phyloP scores from a whole-genome alignment of 2,329 filamentous ascomycete genomes.

The Salinomyces thailandicus region DNA sequence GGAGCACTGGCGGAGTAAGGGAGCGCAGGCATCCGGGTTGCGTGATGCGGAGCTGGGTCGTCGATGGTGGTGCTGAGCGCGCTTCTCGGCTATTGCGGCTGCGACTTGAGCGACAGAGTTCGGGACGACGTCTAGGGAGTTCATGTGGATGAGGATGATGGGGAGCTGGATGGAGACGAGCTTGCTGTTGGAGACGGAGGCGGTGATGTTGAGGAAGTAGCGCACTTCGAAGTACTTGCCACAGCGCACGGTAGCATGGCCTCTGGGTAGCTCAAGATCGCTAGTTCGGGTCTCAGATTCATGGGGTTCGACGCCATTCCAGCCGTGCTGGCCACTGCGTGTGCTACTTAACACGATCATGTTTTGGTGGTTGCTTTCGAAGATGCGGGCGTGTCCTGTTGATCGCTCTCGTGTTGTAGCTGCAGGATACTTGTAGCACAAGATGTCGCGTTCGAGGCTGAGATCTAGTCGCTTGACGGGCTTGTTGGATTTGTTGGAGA shows the following conservation, averaged over 20 bases:
- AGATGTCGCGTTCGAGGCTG: constrained; percentile 41
- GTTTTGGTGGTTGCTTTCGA: constrained; percentile 41
- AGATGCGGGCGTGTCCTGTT: constrained; percentile 42
- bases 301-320: constrained; percentile 38
- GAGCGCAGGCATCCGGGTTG: not conserved
- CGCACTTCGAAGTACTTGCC: constrained; percentile 48
- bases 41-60: not conserved
- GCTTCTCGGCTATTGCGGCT: constrained; percentile 27
- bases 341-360: constrained; percentile 35
- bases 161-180: constrained; percentile 44
- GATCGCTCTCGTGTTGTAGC: constrained; percentile 38
- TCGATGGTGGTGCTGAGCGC: constrained; percentile 4
- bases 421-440: constrained; percentile 43
- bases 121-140: constrained; percentile 46
- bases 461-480: constrained; percentile 41
- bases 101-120: constrained; percentile 47
- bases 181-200: constrained; percentile 38
- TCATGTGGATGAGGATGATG: constrained; percentile 48
- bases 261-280: constrained; percentile 40
- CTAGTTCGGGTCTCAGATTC: constrained; percentile 39
- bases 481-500: constrained; percentile 42
- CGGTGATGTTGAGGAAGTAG: constrained; percentile 43
- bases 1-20: constrained; percentile 14
- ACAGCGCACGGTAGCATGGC: constrained; percentile 42
- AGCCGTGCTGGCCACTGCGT: constrained; percentile 35